Percentiles rank a stretch among this genome's conserved stretches.
Evolutionary conservation across 2,329 filamentous ascomycete species (phyloP).

Genomic region (Orbilia brochopaga): DNA sequence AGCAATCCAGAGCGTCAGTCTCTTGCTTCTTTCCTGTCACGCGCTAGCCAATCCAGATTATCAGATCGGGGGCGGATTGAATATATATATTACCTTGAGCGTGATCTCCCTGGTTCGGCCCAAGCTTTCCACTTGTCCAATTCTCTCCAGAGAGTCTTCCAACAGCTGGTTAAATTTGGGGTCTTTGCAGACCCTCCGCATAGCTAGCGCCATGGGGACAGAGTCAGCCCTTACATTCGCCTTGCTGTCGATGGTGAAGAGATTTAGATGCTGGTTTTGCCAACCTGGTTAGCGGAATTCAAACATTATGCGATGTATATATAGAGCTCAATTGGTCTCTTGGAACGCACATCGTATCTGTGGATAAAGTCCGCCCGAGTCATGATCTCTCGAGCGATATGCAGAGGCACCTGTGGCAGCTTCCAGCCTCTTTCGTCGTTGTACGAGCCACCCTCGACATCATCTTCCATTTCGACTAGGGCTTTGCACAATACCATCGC

Average conservation of each 20-base stretch:
- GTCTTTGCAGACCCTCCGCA: slow-evolving; percentile 78
- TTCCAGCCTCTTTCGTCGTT: slow-evolving; percentile 71
- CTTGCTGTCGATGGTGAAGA: slow-evolving; percentile 89
- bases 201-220: slow-evolving; percentile 94
- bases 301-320: too few species aligned
- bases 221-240: slow-evolving; percentile 90
- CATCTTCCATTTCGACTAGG: slow-evolving; percentile 78
- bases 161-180: slow-evolving; percentile 82
- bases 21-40: background rate
- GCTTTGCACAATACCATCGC: slow-evolving; percentile 92
- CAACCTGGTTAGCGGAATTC: background rate
- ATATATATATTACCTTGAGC: slow-evolving; percentile 69
- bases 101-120: slow-evolving; percentile 93
- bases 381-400: slow-evolving; percentile 89
- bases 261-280: slow-evolving; percentile 71
- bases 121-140: slow-evolving; percentile 89
- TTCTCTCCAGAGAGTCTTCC: slow-evolving; percentile 80
- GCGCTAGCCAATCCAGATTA: background rate
- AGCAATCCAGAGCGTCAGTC: background rate
- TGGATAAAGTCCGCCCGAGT: slow-evolving; percentile 94
- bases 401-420: slow-evolving; percentile 79
- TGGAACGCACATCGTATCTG: slow-evolving; percentile 68
- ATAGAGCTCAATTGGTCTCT: too few species aligned
- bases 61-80: background rate
- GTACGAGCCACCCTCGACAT: slow-evolving; percentile 62